Base-by-base conservation (phyloP, 2,329 filamentous ascomycete species). In the Fusarium scirpi region DNA sequence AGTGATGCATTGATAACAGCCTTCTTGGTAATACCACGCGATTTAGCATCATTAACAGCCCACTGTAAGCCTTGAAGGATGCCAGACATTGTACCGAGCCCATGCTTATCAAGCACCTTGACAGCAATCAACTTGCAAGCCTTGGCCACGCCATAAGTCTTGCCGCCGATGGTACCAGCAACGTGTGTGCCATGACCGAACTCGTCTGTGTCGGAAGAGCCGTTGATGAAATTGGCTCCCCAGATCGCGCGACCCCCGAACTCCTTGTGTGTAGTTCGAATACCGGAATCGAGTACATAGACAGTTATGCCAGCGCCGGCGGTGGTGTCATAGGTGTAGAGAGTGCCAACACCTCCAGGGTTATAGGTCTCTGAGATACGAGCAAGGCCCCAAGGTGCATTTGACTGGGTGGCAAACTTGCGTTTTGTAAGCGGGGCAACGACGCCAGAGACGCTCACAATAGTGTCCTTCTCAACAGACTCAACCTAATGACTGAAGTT, bases 221-320 rank as follows among this genome's bases (percentile, higher is more conserved):
- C 53, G 6, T 40, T 56, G 1, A 75, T 29, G n/a, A 68, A 72
- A 38, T 78, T 80, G 47, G 67, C 64, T 20, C 76, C 77, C 63
- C 71, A 76, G 9, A 58, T 15, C 8, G 77, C 78, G 10, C 77
- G 73, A 10, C 74, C 74, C 0, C 1, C 30, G 32, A 78, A 78
- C 32, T 77, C 72, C 2, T 49, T 41, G 63, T 85, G 83, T 3
- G 75, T 56, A 15, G 74, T 76, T 12, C 75, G 76, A 54, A 85
- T 81, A 56, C 83, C 83, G 1, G 82, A 82, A 67, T 85, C 83
- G 56, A 85, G 76, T 6, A 85, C 67, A 60, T 84, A 85, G 34
- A 79, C 76, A 54, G 77, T 81, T 10, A 55, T 53, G 2, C 67
- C 73, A 24, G 67, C 25, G 6, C 77, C 76, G 2, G 73, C 71